Percentiles rank a stretch among this genome's conserved stretches.
These are phyloP conservation scores for Trichophyton benhamiae DNA, from an alignment of 2,329 filamentous ascomycete genomes.

Conservation along the genomic window DNA sequence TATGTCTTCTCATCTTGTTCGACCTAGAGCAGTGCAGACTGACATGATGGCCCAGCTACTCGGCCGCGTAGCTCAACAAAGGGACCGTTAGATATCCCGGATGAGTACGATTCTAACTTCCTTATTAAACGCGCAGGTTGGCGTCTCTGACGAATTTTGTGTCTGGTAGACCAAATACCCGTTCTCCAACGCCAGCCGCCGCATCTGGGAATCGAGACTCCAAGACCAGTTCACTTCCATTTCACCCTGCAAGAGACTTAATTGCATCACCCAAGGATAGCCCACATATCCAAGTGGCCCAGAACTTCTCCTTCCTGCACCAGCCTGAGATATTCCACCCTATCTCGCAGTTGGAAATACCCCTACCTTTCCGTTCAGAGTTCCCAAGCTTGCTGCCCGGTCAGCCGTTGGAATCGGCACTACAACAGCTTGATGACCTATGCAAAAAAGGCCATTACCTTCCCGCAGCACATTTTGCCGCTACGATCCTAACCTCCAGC, in stretches of 20 bases:
- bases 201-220: not conserved
- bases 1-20: constrained; percentile 15
- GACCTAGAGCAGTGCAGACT: constrained; percentile 5
- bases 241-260: not conserved
- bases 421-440: constrained; percentile 47
- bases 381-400: constrained; percentile 50
- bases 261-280: not conserved
- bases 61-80: constrained; percentile 48
- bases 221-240: not conserved
- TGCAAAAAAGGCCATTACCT: constrained; percentile 66
- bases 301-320: constrained; percentile 71
- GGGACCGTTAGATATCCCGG: constrained; percentile 58
- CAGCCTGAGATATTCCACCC: constrained; percentile 73
- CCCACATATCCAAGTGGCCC: constrained; percentile 24
- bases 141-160: not conserved
- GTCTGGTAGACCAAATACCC: not conserved
- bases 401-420: constrained; percentile 37
- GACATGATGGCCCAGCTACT: constrained; percentile 21
- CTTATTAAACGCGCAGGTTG: not conserved
- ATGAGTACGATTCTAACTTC: constrained; percentile 50
- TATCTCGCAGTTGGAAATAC: constrained; percentile 51
- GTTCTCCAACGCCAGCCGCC: not conserved
- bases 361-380: constrained; percentile 56
- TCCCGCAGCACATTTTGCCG: constrained; percentile 50
- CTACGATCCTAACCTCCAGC: constrained; percentile 32